Evolutionary conservation across 1,284 basidiomycete genomes (phyloP), one percentile per base, ranked within the genome.

Genomic region (Xerocomus cyaneibrunnescens): DNA sequence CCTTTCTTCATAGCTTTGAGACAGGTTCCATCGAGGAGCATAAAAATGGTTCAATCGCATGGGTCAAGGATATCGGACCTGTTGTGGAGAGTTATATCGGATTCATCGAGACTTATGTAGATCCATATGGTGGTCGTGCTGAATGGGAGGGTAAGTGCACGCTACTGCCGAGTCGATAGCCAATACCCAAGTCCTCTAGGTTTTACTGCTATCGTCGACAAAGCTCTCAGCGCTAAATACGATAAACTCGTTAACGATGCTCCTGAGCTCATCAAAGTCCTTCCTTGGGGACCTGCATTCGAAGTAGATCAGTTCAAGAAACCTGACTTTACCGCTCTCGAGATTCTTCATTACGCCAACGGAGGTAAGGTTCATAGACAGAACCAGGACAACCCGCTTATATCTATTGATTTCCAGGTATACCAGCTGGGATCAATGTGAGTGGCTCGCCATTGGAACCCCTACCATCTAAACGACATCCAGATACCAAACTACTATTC

Each of bases 21-120:
- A 84, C 83, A 5, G 91, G 91, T 14, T 88, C 87, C 6, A 84
- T 94, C 53, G 76, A 84, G 50, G 84, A 80, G 23, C 90, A 94
- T 74, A 85, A 89, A 66, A 76, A 84, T 42, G 90, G 80, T 0
- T 90, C 87, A 1, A 80, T 73, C 37, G 74, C 83, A 56, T 94
- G 91, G 91, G 91, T 94, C 22, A 85, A 87, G 69, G 91, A 94
- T 65, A 72, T 90, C 25, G 87, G 89, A 0, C 91, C 91, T 10
- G 84, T 87, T n/a, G 92, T 94, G 12, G 92, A 93, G 69, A 87
- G 80, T 32, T 92, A 93, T 68, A 83, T 93, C 50, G 91, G 91
- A 22, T 87, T 86, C 63, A 77, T 86, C 41, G 84, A 85, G 68
- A 89, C 86, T 1, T 93, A 93, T 56, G 85, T 92, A 17, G 91